Conservation (phyloP, 257 asterid genomes). For the Penstemon barbatus region DNA sequence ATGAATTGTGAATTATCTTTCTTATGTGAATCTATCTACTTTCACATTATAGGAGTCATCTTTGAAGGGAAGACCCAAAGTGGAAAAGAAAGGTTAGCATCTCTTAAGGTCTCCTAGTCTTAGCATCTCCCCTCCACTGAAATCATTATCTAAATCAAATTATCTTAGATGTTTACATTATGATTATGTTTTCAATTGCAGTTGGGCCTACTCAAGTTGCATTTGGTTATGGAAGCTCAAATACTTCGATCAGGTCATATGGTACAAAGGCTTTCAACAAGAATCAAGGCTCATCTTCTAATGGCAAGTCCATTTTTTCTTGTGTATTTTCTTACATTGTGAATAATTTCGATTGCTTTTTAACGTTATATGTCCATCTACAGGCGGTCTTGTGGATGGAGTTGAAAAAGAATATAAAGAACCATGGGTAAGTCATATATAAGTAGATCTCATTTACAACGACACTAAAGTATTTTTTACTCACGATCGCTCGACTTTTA, state of each 20-base stretch:
- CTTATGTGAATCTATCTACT: slow-evolving; percentile 2
- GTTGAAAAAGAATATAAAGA: slow-evolving; percentile 74
- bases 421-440: slow-evolving; percentile 70
- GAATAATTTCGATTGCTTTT: slow-evolving; percentile 6
- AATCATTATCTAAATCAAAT: background rate
- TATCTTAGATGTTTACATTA: background rate
- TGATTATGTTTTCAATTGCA: slow-evolving; percentile 34
- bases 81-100: slow-evolving; percentile 63
- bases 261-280: slow-evolving; percentile 29
- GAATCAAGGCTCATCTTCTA: slow-evolving; percentile 34
- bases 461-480: slow-evolving; percentile 1
- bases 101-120: background rate
- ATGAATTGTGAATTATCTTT: slow-evolving; percentile 16
- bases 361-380: slow-evolving; percentile 18
- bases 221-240: slow-evolving; percentile 60
- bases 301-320: slow-evolving; percentile 45
- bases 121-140: background rate
- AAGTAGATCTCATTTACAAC: slow-evolving; percentile 12
- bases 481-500: slow-evolving; percentile 10
- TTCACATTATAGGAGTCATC: slow-evolving; percentile 55
- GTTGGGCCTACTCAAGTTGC: slow-evolving; percentile 53
- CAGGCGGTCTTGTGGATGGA: slow-evolving; percentile 40
- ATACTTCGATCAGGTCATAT: slow-evolving; percentile 45
- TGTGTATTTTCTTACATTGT: slow-evolving; percentile 11
- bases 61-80: slow-evolving; percentile 43